Conservation (phyloP, 176 grass and related monocot genomes). For the Puccinellia tenuiflora region DNA sequence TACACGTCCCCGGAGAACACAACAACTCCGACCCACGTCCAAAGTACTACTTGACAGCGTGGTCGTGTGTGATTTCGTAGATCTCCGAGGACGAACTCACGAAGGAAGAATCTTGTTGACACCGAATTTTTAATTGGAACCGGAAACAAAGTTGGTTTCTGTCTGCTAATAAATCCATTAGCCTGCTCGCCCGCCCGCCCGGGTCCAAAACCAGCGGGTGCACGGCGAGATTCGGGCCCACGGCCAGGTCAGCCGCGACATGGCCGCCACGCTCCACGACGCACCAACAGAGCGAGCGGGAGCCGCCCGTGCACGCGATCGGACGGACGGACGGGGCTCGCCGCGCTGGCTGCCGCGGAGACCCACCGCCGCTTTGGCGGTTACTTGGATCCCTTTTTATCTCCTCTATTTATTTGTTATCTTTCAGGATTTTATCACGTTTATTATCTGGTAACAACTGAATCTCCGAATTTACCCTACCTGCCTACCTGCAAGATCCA, state of each 20-base stretch:
- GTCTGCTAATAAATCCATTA: neutral
- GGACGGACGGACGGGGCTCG: neutral
- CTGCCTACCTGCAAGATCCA: neutral
- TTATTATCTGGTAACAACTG: neutral
- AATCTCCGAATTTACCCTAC: neutral
- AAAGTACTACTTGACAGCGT: no score
- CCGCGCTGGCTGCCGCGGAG: constrained; percentile 37
- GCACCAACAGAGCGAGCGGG: constrained; percentile 9
- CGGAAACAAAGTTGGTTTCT: neutral
- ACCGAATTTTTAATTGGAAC: neutral
- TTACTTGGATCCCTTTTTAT: neutral
- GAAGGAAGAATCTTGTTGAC: neutral
- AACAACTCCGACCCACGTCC: neutral
- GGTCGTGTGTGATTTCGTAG: neutral
- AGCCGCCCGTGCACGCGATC: constrained; percentile 29
- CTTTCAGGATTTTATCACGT: neutral
- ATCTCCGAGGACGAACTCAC: neutral
- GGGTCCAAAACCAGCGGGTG: neutral
- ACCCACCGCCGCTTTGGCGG: constrained; percentile 37
- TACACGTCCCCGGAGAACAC: neutral
- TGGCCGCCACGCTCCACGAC: neutral
- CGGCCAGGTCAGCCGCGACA: constrained; percentile 35
- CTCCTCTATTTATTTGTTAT: neutral
- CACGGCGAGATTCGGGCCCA: neutral
- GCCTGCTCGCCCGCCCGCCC: neutral